These are phyloP conservation scores for Fusarium paranaense DNA, from an alignment of 2,329 filamentous ascomycete genomes.

Conservation along the genomic window DNA sequence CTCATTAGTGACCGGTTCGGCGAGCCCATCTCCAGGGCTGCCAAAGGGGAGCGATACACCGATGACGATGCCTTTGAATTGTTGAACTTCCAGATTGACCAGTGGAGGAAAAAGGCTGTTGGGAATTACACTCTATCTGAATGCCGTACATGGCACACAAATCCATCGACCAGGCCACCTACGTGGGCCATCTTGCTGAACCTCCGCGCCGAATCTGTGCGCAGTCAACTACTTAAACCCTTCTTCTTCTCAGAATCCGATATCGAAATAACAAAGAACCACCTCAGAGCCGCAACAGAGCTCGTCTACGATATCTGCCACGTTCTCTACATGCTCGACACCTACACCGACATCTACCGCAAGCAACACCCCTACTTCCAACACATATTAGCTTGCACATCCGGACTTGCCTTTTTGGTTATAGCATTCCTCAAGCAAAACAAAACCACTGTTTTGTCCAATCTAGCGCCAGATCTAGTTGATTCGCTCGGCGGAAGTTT, in stretches of 20 bases:
- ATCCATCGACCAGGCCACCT: conserved; percentile 15
- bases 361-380: conserved; percentile 31
- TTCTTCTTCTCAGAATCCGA: conserved; percentile 33
- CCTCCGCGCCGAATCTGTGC: conserved; percentile 27
- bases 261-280: conserved; percentile 23
- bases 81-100: conserved; percentile 46
- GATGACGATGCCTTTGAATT: conserved; percentile 45
- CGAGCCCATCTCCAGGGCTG: conserved; percentile 19
- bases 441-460: conserved; percentile 14
- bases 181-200: conserved; percentile 26
- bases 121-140: conserved; percentile 18
- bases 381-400: conserved; percentile 22
- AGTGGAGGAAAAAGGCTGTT: conserved; percentile 42
- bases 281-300: conserved; percentile 17
- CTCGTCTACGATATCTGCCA: conserved; percentile 26
- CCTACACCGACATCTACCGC: conserved; percentile 18
- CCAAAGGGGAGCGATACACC: conserved; percentile 30
- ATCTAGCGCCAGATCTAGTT: conserved; percentile 6
- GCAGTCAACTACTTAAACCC: conserved; percentile 20
- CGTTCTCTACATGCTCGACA: conserved; percentile 16
- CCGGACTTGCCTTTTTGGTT: conserved; percentile 21
- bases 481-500: conserved; percentile 25
- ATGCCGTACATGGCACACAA: conserved; percentile 15
- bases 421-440: conserved; percentile 33
- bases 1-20: conserved; percentile 28